Percentiles rank a stretch among this genome's conserved stretches.
Evolutionary conservation across 192 early-diverging fungal species (phyloP).

Genomic region (Coemansia aciculifera): DNA sequence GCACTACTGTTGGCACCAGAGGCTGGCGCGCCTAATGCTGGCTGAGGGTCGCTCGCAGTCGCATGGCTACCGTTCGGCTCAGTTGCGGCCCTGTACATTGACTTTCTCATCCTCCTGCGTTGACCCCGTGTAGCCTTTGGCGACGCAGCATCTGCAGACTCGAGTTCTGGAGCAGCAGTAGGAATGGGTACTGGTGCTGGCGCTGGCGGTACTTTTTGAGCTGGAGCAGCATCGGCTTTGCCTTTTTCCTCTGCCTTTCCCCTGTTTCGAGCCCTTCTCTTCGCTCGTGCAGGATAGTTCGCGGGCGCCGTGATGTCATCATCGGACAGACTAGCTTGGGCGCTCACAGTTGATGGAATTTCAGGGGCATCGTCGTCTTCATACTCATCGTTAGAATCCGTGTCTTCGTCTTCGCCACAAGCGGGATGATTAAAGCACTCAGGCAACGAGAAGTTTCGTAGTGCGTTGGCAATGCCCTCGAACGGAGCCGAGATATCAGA

Average conservation of each 20-base stretch:
- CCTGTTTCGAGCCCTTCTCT: neutral
- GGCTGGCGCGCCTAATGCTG: neutral
- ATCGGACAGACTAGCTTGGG: neutral
- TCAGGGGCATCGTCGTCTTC: slow-evolving; percentile 5
- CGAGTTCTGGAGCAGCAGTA: neutral
- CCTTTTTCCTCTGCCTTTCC: neutral
- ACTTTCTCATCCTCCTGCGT: slow-evolving; percentile 1
- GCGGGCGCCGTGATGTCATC: neutral
- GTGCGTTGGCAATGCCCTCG: slow-evolving; percentile 14
- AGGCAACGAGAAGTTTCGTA: slow-evolving; percentile 16
- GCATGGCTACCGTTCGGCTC: neutral
- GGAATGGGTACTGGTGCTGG: neutral
- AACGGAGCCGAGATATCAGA: slow-evolving; percentile 7
- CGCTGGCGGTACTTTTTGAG: neutral
- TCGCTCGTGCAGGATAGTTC: neutral
- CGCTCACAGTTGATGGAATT: neutral
- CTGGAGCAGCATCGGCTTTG: neutral
- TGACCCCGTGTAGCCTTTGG: slow-evolving; percentile 1
- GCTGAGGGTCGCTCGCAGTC: neutral
- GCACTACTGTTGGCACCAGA: too few relatives aligned
- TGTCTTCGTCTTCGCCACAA: neutral
- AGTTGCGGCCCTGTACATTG: neutral
- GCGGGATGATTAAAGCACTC: slow-evolving; percentile 14
- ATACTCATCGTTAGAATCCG: slow-evolving; percentile 5
- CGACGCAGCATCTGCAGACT: neutral